phyloP scores from a whole-genome alignment of 805 yeast species.

The Clavispora fructus region DNA sequence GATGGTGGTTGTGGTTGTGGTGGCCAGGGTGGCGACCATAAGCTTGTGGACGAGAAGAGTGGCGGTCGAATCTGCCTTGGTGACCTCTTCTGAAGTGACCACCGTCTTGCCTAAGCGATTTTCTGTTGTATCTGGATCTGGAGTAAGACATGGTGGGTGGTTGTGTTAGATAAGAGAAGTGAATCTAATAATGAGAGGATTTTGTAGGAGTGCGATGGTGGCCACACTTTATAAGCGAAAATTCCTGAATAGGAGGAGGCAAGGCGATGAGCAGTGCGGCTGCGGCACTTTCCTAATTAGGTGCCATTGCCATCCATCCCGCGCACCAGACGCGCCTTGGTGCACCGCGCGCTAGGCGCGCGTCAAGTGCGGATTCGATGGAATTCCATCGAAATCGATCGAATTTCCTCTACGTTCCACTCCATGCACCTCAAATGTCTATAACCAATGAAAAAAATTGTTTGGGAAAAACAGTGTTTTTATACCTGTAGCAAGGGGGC shows the following conservation, averaged over 20 bases:
- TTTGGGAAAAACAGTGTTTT: not conserved
- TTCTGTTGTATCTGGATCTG: slow-evolving; percentile 22
- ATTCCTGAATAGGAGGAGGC: not conserved
- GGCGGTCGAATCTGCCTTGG: not conserved
- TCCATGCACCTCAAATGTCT: not conserved
- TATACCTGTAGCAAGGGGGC: not conserved
- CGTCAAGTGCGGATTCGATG: not conserved
- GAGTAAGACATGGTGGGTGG: slow-evolving; percentile 11
- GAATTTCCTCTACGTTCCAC: not conserved
- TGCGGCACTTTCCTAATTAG: slow-evolving; percentile 1
- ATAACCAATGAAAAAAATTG: not conserved
- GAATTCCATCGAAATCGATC: not conserved
- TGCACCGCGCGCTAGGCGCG: slow-evolving; percentile 1
- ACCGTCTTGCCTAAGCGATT: slow-evolving; percentile 11
- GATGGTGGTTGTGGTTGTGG: slow-evolving; percentile 1
- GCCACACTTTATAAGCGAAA: slow-evolving; percentile 5
- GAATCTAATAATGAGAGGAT: not conserved
- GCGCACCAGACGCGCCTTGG: not conserved
- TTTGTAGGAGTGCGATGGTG: not conserved
- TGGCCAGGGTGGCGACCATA: not conserved
- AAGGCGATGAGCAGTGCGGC: slow-evolving; percentile 18
- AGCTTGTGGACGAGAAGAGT: not conserved
- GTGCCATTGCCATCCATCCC: not conserved
- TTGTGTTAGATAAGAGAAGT: not conserved
- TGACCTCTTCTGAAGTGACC: not conserved